Evolutionary conservation across 2,329 filamentous ascomycete species (phyloP), one percentile per base, ranked within the genome.

Genomic region (Cryphonectria parasitica): DNA sequence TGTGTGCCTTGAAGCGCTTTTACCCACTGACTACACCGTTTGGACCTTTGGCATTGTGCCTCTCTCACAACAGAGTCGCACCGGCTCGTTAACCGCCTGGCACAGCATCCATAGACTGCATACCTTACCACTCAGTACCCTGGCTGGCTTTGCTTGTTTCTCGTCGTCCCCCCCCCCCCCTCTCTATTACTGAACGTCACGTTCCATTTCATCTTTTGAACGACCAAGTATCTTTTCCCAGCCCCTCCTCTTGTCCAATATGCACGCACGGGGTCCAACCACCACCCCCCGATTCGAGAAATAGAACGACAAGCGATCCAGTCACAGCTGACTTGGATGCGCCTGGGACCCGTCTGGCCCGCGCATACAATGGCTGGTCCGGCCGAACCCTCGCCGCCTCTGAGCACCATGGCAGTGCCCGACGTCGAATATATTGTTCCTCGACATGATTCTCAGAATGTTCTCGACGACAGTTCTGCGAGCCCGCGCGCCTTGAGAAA

Each of bases 401-500:
- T 64, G 31, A 69, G 62, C 39, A 68, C 61, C 31, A 69, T 71
- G 67, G 62, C 67, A 54, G 65, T 69, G 34, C 69, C 71, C n/a
- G 69, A 68, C 28, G 65, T 73, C 22, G 70, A 73, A 66, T 72
- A 73, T 41, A 72, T 73, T 15, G 64, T 72, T 10, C 67, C 66
- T 28, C 56, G 60, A 13, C 45, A 68, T 15, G 72, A 56, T 10
- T 54, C 41, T 2, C 64, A 66, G 68, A 77, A 78, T 65, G 76
- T 75, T 67, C 72, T 76, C 61, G 71, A 70, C 71, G 76, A 76
- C 68, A 75, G 73, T 65, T 72, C 73, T 67, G 73, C 75, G 58
- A 76, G 70, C 69, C 78, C 74, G 69, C 74, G 70, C 62, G 73
- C 76, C 15, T 80, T 83, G 74, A 82, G 79, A 73, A 80, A 78